phyloP scores from a whole-genome alignment of 106 monocot genomes.

The Dioscorea alata region DNA sequence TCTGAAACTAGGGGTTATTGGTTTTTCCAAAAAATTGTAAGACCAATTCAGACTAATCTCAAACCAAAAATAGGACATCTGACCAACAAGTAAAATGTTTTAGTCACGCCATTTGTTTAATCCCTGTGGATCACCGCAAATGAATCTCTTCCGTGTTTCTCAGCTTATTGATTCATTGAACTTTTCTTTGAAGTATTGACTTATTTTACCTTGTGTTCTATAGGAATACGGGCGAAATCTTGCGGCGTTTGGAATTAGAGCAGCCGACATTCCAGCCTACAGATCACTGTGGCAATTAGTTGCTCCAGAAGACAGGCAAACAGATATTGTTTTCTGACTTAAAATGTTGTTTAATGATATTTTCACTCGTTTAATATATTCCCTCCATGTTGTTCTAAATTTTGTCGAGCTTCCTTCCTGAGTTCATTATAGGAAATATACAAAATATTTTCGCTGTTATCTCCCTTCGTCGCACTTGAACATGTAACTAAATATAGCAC shows the following conservation, averaged over 20 bases:
- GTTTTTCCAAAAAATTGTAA: too few relatives aligned
- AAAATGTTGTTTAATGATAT: background rate
- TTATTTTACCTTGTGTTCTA: background rate
- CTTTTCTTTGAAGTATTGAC: background rate
- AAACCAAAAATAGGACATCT: too few relatives aligned
- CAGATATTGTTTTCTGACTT: slow-evolving; percentile 31
- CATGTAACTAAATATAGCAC: too few relatives aligned
- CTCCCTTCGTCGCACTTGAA: too few relatives aligned
- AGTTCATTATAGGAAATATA: too few relatives aligned
- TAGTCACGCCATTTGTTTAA: background rate
- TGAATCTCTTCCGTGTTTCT: background rate
- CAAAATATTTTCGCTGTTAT: too few relatives aligned
- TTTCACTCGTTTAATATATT: background rate
- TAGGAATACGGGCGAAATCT: slow-evolving; percentile 94
- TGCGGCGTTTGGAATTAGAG: slow-evolving; percentile 51
- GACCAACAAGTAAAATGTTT: background rate
- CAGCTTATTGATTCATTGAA: background rate
- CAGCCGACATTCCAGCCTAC: slow-evolving; percentile 56
- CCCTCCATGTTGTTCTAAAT: too few relatives aligned
- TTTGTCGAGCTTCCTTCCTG: too few relatives aligned
- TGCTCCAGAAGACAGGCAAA: slow-evolving; percentile 74
- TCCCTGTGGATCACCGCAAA: background rate
- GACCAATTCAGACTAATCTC: too few relatives aligned
- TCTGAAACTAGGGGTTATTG: too few relatives aligned
- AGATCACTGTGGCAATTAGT: slow-evolving; percentile 79